Evolutionary conservation across 1,284 basidiomycete species (phyloP), one percentile per base, ranked within the genome.

Genomic region (Polyporus tsugae): DNA sequence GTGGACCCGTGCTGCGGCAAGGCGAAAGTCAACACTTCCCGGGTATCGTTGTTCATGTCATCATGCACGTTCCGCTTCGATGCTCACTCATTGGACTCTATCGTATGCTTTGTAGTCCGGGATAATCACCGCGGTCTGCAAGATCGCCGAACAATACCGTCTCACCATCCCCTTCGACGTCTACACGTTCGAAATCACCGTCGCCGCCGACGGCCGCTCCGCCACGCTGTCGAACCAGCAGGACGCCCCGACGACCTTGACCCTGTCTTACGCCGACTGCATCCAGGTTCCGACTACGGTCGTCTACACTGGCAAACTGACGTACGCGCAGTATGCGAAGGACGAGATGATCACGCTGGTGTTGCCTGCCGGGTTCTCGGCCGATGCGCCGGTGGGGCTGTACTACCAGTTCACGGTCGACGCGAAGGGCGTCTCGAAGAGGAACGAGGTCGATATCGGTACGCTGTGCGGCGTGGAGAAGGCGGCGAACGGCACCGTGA

Each of bases 301-400:
- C 22, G 17, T 36, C 41, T 62, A 49, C 42, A 44, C 22, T 42
- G 60, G 60, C 25, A 62, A 44, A n/a, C 60, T 62, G 13, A 46
- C 33, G 42, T 62, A 41, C 39, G 4, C 2, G 6, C 4, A 44
- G 19, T 62, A 33, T 11, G 29, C 60, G 17, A 29, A n/a, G 13
- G 4, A 62, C 15, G 41, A 62, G 42, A 44, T 41, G 41, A 19
- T 42, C 39, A 62, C 41, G 1, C 22, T 62, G 4, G 29, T 62
- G 7, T 13, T 62, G 13, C 60, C 60, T 1, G 25, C 39, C 22
- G 60, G 60, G 41, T 15, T 62, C 33, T 22, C 60, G 25, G 3
- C 10, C 22, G 33, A 44, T 6, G 42, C 22, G 41, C 39, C 39
- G 19, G 25, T 62, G 11, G 39, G 60, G 10, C 41, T 44, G 2